These are phyloP conservation scores for Lotus japonicus DNA, from an alignment of 306 rosid species.

Conservation along the genomic window DNA sequence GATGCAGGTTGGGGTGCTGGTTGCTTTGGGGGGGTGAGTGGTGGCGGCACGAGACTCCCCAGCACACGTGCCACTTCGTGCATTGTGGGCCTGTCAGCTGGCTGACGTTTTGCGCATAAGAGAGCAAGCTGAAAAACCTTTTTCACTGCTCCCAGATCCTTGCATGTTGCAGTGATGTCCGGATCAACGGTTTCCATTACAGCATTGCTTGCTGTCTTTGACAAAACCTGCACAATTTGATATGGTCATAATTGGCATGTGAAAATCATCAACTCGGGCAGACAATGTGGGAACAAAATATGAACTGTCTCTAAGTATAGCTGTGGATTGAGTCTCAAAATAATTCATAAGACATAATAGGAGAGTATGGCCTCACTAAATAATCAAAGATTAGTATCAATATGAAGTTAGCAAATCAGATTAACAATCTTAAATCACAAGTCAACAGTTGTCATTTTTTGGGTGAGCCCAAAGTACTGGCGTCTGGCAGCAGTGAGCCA, in stretches of 20 bases:
- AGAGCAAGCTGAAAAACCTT: slow-evolving; percentile 86
- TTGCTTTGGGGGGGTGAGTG: slow-evolving; percentile 17
- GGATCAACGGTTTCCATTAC: slow-evolving; percentile 94
- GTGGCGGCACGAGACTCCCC: slow-evolving; percentile 51
- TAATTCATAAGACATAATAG: too few relatives aligned
- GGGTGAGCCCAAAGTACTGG: too few relatives aligned
- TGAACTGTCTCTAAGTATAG: neutral
- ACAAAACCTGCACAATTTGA: slow-evolving; percentile 48
- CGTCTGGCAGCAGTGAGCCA: too few relatives aligned
- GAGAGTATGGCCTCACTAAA: neutral
- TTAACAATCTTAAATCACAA: neutral
- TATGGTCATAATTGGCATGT: neutral
- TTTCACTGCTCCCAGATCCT: slow-evolving; percentile 73
- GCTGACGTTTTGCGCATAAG: slow-evolving; percentile 74
- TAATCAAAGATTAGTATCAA: neutral
- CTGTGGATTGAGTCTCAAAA: too few relatives aligned
- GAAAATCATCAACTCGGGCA: neutral
- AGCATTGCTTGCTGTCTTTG: slow-evolving; percentile 76
- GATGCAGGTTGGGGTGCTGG: slow-evolving; percentile 13
- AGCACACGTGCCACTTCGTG: slow-evolving; percentile 80
- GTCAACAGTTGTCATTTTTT: neutral
- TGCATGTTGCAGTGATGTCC: slow-evolving; percentile 70
- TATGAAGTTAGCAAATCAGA: neutral
- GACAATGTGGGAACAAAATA: neutral
- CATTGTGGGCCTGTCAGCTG: slow-evolving; percentile 80